A percentile compares a stretch with the other conserved stretches of the same genome.
These are phyloP conservation scores for Solidago caesia DNA, from an alignment of 129 eudicot species.

Conservation along the genomic window DNA sequence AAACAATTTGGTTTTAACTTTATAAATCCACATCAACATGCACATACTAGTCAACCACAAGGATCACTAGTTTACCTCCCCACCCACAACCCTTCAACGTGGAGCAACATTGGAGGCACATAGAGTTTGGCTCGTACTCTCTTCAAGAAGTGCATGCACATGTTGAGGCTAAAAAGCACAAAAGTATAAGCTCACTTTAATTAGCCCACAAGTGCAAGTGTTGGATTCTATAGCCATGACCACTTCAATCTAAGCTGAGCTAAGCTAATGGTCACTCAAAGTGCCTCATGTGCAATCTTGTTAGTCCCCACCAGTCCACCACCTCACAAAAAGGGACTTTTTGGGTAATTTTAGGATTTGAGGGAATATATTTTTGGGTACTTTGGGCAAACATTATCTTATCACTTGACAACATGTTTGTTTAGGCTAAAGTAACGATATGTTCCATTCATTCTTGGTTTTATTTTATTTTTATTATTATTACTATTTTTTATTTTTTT, in stretches of 20 bases:
- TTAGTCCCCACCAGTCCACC: slow-evolving; percentile 30
- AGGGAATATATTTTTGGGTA: slow-evolving; percentile 32
- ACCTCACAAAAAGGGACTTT: slow-evolving; percentile 19
- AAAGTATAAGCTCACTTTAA: slow-evolving; percentile 15
- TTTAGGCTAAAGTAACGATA: slow-evolving; percentile 1
- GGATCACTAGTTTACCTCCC: slow-evolving; percentile 11
- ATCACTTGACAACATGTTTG: slow-evolving; percentile 19
- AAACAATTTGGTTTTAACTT: no score
- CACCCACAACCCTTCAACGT: slow-evolving; percentile 1
- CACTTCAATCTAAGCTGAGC: slow-evolving; percentile 30
- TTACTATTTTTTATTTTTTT: no score
- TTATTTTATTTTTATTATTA: no score
- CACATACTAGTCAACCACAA: slow-evolving; percentile 12
- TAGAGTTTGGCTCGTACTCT: neutral
- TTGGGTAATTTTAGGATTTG: neutral
- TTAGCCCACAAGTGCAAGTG: slow-evolving; percentile 19
- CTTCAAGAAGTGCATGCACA: slow-evolving; percentile 28
- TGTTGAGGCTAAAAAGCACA: slow-evolving; percentile 31
- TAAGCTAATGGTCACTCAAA: slow-evolving; percentile 20
- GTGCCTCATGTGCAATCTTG: slow-evolving; percentile 20
- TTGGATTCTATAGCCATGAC: slow-evolving; percentile 18
- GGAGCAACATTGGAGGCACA: slow-evolving; percentile 29
- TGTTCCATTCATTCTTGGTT: no score
- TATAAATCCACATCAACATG: neutral
- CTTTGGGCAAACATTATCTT: slow-evolving; percentile 18